These are phyloP conservation scores for Trichoderma reesei DNA, from an alignment of 495 filamentous ascomycete genomes.

Conservation along the genomic window DNA sequence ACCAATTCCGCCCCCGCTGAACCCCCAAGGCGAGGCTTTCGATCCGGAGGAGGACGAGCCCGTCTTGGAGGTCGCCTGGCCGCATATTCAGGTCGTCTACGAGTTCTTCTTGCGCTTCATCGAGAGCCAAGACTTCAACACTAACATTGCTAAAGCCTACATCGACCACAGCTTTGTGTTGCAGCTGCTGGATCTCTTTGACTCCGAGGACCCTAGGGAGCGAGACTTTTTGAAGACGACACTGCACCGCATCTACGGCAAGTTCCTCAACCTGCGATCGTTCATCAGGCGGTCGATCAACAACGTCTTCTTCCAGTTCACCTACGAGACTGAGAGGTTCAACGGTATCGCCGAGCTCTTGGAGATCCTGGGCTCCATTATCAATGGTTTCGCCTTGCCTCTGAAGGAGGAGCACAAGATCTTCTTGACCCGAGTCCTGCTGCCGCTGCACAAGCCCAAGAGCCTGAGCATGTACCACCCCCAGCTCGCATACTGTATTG, in stretches of 20 bases:
- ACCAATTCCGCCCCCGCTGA: constrained; percentile 92
- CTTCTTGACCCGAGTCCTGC: constrained; percentile 85
- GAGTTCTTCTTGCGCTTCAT: constrained; percentile 99
- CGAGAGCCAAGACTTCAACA: constrained; percentile 99
- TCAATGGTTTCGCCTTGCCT: constrained; percentile 96
- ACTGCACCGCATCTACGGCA: constrained; percentile 95
- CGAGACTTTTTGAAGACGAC: constrained; percentile 98
- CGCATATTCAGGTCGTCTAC: constrained; percentile 98
- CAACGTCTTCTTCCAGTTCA: constrained; percentile 99
- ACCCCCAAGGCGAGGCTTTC: constrained; percentile 96
- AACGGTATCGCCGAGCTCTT: constrained; percentile 96
- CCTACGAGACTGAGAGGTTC: constrained; percentile 96
- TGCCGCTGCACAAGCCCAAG: constrained; percentile 96
- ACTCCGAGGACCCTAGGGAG: constrained; percentile 96
- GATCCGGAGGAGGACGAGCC: constrained; percentile 98
- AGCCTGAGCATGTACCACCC: constrained; percentile 99
- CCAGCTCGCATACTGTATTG: constrained; percentile 96
- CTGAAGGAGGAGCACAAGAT: constrained; percentile 99
- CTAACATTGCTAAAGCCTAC: constrained; percentile 97
- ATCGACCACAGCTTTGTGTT: constrained; percentile 98
- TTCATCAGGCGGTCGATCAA: constrained; percentile 98
- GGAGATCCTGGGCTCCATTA: constrained; percentile 96
- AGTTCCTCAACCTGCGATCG: constrained; percentile 94
- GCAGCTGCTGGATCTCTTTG: constrained; percentile 94
- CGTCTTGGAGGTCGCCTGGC: constrained; percentile 97